Percentiles rank a stretch among this genome's conserved stretches.
These are phyloP conservation scores for Mortierella sp. DNA, from an alignment of 371 early-diverging fungal genomes.

Conservation along the genomic window DNA sequence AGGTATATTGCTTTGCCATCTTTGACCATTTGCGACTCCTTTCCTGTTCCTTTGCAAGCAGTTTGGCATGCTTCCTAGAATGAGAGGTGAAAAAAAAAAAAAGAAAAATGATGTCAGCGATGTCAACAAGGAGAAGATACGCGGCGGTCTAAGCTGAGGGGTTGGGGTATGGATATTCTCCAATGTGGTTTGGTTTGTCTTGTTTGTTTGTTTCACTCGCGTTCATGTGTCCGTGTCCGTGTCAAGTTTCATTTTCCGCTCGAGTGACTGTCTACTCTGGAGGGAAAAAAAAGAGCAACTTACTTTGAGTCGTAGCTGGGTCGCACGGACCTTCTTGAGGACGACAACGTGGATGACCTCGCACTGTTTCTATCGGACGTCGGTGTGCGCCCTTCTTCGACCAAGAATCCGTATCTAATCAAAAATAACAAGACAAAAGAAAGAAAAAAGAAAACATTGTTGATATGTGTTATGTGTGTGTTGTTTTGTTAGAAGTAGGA, in stretches of 20 bases:
- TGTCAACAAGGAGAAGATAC: too few relatives aligned
- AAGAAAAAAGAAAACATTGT: too few relatives aligned
- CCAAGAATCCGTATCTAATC: conserved; percentile 50
- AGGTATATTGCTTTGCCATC: conserved; percentile 59
- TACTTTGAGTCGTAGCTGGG: conserved; percentile 17
- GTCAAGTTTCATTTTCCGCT: too few relatives aligned
- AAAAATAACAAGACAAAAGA: too few relatives aligned
- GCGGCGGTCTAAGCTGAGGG: too few relatives aligned
- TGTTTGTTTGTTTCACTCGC: too few relatives aligned
- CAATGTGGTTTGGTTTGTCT: too few relatives aligned
- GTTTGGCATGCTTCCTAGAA: conserved; percentile 22
- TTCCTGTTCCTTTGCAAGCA: conserved; percentile 33
- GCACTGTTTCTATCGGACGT: conserved; percentile 30
- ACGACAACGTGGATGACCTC: conserved; percentile 10
- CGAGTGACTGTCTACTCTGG: conserved; percentile 31
- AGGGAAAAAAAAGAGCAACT: not conserved
- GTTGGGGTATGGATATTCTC: too few relatives aligned
- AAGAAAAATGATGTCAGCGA: not conserved
- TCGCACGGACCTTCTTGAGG: conserved; percentile 34
- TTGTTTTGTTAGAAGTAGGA: not conserved
- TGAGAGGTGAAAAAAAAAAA: not conserved
- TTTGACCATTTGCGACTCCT: conserved; percentile 63
- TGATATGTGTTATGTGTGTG: too few relatives aligned
- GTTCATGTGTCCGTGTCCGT: too few relatives aligned
- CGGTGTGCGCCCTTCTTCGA: conserved; percentile 49